Base-by-base conservation (phyloP, 176 grass and related monocot genomes). In the Leersia perrieri region DNA sequence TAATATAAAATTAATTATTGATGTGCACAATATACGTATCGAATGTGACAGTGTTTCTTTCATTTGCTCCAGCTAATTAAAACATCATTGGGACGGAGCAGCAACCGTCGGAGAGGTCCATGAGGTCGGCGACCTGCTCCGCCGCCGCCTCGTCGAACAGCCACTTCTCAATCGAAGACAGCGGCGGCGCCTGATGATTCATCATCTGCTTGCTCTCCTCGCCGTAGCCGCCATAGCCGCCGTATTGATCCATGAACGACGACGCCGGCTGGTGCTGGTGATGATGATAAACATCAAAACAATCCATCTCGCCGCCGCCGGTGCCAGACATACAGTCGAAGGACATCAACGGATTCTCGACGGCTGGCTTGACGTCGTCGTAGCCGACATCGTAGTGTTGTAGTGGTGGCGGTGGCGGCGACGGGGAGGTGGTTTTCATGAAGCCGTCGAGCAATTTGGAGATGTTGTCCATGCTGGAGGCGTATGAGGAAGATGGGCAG, bases 81-180 rank as follows among this genome's bases (percentile, higher is more conserved):
- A 77, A 83, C 70, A 89, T 29, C 83, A 83, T 80, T 26, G 83
- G 79, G 55, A 80, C 75, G 68, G 86, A 86, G 83, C 73, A 91
- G 77, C 66, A 77, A 40, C 42, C 86, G 18, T 82, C 66, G 35
- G 86, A 83, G 23, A 89, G 83, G 33, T 86, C 86, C 82, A 92
- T 82, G 3, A 89, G 79, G 31, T 91, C 93, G 28, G 72, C 80
- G 40, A 84, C 87, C 76, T 89, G 70, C 82, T 89, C 87, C 5
- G 70, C 16, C 53, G 53, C 53, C 4, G 93, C 76, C 20, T 97
- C 94, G 3, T 97, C 91, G 7, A 97, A 62, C 42, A 97, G 65
- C 94, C 94, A 97, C 79, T 89, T 89, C 80, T 97, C 94, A 55
- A 97, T 88, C 51, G 79, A 70, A 31, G 73, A 91, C 81, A 93